phyloP scores from a whole-genome alignment of 495 filamentous ascomycete species.

The Cladorrhinum samala region DNA sequence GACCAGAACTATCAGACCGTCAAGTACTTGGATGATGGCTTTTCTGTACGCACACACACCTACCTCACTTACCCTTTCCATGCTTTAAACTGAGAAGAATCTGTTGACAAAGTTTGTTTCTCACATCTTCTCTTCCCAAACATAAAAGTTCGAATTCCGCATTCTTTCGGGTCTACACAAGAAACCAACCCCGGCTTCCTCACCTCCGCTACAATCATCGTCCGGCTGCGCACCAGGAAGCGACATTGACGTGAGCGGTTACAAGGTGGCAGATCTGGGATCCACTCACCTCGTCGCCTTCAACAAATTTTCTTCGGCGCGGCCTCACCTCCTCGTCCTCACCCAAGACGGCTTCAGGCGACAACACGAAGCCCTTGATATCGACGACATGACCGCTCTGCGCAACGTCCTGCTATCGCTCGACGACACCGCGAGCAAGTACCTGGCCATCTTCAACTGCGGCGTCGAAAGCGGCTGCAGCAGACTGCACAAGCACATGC shows the following conservation, averaged over 20 bases:
- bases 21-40: not conserved
- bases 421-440: not conserved
- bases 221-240: slow-evolving; percentile 18
- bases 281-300: slow-evolving; percentile 31
- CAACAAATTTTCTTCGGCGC: slow-evolving; percentile 38
- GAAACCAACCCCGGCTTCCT: slow-evolving; percentile 6
- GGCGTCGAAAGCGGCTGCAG: slow-evolving; percentile 33
- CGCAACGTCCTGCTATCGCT: not conserved
- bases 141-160: slow-evolving; percentile 15
- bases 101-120: not conserved
- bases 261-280: slow-evolving; percentile 12
- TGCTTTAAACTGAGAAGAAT: no score
- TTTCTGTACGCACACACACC: not conserved
- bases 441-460: slow-evolving; percentile 35
- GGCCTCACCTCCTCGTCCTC: slow-evolving; percentile 37
- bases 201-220: not conserved
- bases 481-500: slow-evolving; percentile 41
- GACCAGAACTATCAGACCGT: not conserved
- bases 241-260: slow-evolving; percentile 21
- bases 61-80: no score
- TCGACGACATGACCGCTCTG: slow-evolving; percentile 12
- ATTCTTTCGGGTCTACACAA: slow-evolving; percentile 6
- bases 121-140: not conserved
- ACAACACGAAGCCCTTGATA: slow-evolving; percentile 22
- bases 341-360: slow-evolving; percentile 33